These are phyloP conservation scores for Quercus tomentella DNA, from an alignment of 331 rosid genomes.

Conservation along the genomic window DNA sequence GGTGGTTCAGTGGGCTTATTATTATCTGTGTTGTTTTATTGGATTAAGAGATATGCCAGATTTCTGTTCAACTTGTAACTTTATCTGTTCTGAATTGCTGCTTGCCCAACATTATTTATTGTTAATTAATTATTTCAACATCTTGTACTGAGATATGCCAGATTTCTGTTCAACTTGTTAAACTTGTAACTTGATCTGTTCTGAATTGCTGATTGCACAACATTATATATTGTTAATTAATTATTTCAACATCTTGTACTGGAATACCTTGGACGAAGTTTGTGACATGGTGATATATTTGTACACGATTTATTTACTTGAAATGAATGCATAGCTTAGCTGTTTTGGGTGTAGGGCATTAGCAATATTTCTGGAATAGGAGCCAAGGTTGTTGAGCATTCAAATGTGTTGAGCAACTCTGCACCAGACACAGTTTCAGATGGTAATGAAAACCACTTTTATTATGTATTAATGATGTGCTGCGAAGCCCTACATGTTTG, in stretches of 20 bases:
- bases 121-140: background rate
- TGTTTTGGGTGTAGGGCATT: constrained; percentile 18
- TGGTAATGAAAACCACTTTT: constrained; percentile 19
- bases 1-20: background rate
- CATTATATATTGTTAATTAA: background rate
- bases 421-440: constrained; percentile 8
- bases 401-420: constrained; percentile 13
- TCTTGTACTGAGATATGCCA: background rate
- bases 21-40: background rate
- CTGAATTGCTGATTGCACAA: background rate
- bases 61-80: background rate
- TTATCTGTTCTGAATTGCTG: background rate
- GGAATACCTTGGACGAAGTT: background rate
- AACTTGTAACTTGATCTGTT: background rate
- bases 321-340: background rate
- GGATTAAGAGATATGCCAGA: background rate
- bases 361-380: constrained; percentile 3
- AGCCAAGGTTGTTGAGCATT: constrained; percentile 15
- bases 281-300: background rate
- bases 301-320: background rate
- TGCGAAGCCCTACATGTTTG: background rate
- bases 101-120: background rate
- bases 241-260: background rate
- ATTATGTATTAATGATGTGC: background rate
- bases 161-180: too few species aligned